Evolutionary conservation across 495 filamentous ascomycete genomes (phyloP).

Genomic region (Ramalina peruviana): DNA sequence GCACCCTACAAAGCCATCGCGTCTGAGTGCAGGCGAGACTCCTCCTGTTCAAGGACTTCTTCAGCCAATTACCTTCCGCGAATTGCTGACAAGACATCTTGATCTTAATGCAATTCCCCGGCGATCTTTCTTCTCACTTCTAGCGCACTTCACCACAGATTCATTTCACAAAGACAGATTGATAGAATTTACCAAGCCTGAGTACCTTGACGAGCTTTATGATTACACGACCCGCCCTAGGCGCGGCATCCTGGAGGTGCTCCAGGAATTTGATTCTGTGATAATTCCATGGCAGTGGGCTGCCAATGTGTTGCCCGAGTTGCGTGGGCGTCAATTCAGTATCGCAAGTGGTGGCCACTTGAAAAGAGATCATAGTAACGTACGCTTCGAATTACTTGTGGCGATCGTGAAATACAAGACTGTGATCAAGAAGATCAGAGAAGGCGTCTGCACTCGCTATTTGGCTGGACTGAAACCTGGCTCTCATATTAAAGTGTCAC

Average conservation of each 20-base stretch:
- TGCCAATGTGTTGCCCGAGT: conserved; percentile 54
- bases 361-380: conserved; percentile 26
- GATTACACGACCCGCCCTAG: conserved; percentile 92
- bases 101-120: conserved; percentile 83
- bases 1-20: conserved; percentile 11
- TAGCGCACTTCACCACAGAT: conserved; percentile 60
- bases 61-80: conserved; percentile 47
- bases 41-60: background rate
- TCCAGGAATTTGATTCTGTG: conserved; percentile 79
- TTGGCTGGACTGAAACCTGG: conserved; percentile 47
- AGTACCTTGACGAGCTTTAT: conserved; percentile 77
- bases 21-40: conserved; percentile 11
- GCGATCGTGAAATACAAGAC: conserved; percentile 91
- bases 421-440: conserved; percentile 68
- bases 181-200: conserved; percentile 60
- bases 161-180: conserved; percentile 66
- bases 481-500: conserved; percentile 40
- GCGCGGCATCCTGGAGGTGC: conserved; percentile 77
- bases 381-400: conserved; percentile 59
- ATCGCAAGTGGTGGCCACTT: conserved; percentile 60
- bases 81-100: conserved; percentile 64
- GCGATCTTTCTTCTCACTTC: conserved; percentile 64
- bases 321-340: conserved; percentile 75
- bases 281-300: conserved; percentile 64
- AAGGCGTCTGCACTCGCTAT: conserved; percentile 85